These are phyloP conservation scores for Cryptococcus jaspeensis DNA, from an alignment of 1,284 basidiomycete genomes.

Conservation along the genomic window DNA sequence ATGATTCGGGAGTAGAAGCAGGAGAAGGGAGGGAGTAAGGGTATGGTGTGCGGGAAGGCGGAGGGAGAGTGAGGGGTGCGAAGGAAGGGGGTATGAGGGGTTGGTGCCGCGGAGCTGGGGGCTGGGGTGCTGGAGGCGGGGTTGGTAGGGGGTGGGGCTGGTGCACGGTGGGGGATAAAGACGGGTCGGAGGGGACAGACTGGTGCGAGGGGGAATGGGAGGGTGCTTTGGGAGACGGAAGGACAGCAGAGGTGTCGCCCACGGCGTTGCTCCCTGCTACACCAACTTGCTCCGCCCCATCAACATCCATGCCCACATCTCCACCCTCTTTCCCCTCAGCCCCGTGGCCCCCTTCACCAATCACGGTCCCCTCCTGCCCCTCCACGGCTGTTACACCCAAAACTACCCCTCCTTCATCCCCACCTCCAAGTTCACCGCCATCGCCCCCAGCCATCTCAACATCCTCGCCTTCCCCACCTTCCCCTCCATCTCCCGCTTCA, in stretches of 20 bases:
- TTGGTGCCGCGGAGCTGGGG: background rate
- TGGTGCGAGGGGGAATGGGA: too few species aligned
- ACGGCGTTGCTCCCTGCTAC: background rate
- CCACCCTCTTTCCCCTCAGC: background rate
- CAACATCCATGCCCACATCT: background rate
- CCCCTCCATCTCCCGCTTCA: background rate
- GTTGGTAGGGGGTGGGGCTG: too few species aligned
- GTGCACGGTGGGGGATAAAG: too few species aligned
- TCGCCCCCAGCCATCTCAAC: background rate
- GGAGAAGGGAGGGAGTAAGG: slow-evolving; percentile 38
- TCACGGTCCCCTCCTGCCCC: too few species aligned
- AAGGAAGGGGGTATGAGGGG: slow-evolving; percentile 33
- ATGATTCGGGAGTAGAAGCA: slow-evolving; percentile 26
- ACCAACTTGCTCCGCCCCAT: background rate
- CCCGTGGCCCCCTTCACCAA: too few species aligned
- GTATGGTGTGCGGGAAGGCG: slow-evolving; percentile 16
- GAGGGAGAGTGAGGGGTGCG: slow-evolving; percentile 26
- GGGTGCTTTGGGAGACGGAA: too few species aligned
- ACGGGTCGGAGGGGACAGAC: too few species aligned
- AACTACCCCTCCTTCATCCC: background rate
- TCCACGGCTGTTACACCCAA: too few species aligned
- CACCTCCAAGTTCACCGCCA: background rate
- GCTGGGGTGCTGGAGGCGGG: background rate
- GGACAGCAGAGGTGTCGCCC: background rate
- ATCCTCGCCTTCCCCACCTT: background rate